These are phyloP conservation scores for Mrakia blollopis DNA, from an alignment of 768 basidiomycete genomes.

Conservation along the genomic window DNA sequence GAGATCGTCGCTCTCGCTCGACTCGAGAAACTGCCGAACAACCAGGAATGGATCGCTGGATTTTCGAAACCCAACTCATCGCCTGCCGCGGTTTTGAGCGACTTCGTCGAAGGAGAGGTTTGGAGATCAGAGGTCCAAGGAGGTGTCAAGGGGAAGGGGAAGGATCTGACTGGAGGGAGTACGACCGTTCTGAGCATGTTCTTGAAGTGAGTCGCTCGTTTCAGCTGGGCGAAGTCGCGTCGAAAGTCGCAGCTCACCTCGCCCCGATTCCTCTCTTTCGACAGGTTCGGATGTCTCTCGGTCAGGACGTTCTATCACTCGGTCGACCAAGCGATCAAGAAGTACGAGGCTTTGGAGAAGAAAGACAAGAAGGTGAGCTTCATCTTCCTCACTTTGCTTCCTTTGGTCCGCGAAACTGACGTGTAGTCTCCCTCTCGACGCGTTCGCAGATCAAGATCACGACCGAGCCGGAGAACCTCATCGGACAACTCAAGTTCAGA, in stretches of 20 bases:
- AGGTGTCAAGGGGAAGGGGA: not conserved
- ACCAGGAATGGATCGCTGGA: slow-evolving; percentile 40
- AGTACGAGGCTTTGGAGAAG: slow-evolving; percentile 30
- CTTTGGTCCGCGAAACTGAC: not conserved
- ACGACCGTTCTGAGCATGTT: slow-evolving; percentile 24
- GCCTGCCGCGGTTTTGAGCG: slow-evolving; percentile 41
- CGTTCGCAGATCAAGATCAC: slow-evolving; percentile 13
- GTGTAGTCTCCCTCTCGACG: not conserved
- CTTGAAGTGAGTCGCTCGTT: slow-evolving; percentile 29
- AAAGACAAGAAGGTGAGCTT: not conserved
- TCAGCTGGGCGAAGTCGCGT: too few relatives aligned
- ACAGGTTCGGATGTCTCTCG: slow-evolving; percentile 47
- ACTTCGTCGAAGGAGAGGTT: slow-evolving; percentile 22
- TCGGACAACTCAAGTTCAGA: slow-evolving; percentile 41
- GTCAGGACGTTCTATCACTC: slow-evolving; percentile 45
- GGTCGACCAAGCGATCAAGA: slow-evolving; percentile 39
- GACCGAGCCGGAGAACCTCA: slow-evolving; percentile 45
- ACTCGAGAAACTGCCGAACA: slow-evolving; percentile 37
- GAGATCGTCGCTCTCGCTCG: slow-evolving; percentile 40
- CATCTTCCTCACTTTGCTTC: not conserved
- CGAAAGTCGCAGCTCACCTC: slow-evolving; percentile 37
- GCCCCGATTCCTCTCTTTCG: slow-evolving; percentile 35
- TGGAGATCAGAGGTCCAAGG: slow-evolving; percentile 8
- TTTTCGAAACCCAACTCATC: slow-evolving; percentile 46
- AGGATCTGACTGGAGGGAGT: not conserved